Percentiles rank a stretch among this genome's conserved stretches.
These are phyloP conservation scores for Coemansia sp. DNA, from an alignment of 192 early-diverging fungal genomes.

Conservation along the genomic window DNA sequence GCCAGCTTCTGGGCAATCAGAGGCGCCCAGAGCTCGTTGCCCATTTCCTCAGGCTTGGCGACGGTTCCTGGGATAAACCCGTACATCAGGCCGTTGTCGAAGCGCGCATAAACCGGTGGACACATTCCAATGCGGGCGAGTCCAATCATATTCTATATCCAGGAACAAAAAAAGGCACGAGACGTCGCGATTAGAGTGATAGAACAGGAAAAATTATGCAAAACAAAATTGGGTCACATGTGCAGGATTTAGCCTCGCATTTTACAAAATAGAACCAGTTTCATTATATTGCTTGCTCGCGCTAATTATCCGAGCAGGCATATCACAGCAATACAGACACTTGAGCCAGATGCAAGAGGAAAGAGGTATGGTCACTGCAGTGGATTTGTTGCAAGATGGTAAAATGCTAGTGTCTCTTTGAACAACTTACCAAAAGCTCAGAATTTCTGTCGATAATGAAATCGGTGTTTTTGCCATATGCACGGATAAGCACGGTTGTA, in stretches of 20 bases:
- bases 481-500: slow-evolving; percentile 75
- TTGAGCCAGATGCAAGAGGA: no score
- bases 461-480: slow-evolving; percentile 86
- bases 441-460: slow-evolving; percentile 85
- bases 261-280: background rate
- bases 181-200: background rate
- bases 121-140: slow-evolving; percentile 69
- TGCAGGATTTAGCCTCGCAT: background rate
- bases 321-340: background rate
- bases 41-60: slow-evolving; percentile 73
- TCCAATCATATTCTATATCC: slow-evolving; percentile 76
- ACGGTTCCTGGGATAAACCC: slow-evolving; percentile 79
- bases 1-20: slow-evolving; percentile 79
- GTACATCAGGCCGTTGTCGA: slow-evolving; percentile 91
- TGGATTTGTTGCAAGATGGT: background rate
- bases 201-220: no score
- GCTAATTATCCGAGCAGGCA: background rate
- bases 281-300: background rate
- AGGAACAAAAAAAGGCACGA: background rate
- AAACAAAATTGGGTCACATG: background rate
- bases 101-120: slow-evolving; percentile 80
- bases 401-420: no score
- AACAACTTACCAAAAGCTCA: slow-evolving; percentile 84
- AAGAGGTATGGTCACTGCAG: no score
- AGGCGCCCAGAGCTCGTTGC: slow-evolving; percentile 64